phyloP scores from a whole-genome alignment of 2,329 filamentous ascomycete genomes.

The Colletotrichum brevisporum region DNA sequence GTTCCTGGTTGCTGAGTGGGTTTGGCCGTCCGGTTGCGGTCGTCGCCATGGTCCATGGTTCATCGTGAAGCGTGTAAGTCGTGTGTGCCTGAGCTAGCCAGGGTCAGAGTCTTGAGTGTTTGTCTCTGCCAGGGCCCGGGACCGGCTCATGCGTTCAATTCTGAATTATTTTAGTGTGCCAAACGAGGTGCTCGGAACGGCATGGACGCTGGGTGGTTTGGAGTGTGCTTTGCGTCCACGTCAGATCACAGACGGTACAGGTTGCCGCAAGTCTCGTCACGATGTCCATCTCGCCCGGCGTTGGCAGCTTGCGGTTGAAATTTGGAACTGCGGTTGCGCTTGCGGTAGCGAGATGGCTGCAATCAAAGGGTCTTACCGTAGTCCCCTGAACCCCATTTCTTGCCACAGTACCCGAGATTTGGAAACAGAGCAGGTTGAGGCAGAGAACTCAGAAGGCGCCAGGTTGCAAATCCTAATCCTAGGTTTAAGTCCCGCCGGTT shows the following conservation, averaged over 20 bases:
- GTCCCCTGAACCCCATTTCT: constrained; percentile 2
- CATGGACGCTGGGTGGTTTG: not conserved
- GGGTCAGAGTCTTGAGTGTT: constrained; percentile 13
- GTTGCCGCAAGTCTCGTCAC: constrained; percentile 4
- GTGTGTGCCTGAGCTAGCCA: constrained; percentile 17
- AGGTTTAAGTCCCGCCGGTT: not conserved
- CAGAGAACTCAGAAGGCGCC: constrained; percentile 11
- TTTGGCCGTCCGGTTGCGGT: constrained; percentile 18
- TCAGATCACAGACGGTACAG: constrained; percentile 5
- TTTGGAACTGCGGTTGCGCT: not conserved
- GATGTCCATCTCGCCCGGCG: not conserved
- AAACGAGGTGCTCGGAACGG: constrained; percentile 2
- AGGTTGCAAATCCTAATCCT: constrained; percentile 13
- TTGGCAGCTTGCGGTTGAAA: not conserved
- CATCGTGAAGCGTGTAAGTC: constrained; percentile 16
- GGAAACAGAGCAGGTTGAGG: constrained; percentile 20
- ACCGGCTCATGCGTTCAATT: constrained; percentile 13
- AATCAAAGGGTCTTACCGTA: constrained; percentile 20
- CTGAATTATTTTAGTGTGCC: constrained; percentile 22
- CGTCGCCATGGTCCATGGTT: constrained; percentile 8
- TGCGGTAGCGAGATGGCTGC: constrained; percentile 28
- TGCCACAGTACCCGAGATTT: constrained; percentile 10
- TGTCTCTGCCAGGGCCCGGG: constrained; percentile 15
- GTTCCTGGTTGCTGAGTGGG: not conserved
- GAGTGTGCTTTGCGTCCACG: not conserved